Conservation (phyloP, 2,329 filamentous ascomycete species). For the Calonectria honghensis region DNA sequence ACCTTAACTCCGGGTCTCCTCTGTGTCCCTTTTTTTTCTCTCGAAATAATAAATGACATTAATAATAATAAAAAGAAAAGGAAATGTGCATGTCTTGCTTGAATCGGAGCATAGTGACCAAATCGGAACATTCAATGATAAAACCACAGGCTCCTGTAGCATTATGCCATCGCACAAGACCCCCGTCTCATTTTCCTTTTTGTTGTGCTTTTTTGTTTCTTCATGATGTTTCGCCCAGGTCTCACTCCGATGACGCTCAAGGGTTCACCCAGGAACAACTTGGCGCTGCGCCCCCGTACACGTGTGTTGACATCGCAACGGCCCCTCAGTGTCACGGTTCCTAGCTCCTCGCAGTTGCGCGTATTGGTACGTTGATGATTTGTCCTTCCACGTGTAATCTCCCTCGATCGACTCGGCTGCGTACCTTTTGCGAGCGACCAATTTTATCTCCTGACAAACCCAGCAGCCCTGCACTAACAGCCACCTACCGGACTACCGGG, state of each 20-base stretch:
- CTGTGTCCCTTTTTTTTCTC: neutral
- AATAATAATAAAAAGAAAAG: neutral
- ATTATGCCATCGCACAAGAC: neutral
- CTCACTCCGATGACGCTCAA: slow-evolving; percentile 7
- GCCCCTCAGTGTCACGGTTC: neutral
- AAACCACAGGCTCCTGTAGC: neutral
- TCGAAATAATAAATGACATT: neutral
- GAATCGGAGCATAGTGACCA: neutral
- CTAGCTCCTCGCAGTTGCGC: neutral
- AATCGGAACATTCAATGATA: slow-evolving; percentile 5
- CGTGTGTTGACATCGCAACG: slow-evolving; percentile 17
- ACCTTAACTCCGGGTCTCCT: neutral
- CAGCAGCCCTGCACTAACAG: slow-evolving; percentile 2
- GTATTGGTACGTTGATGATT: neutral
- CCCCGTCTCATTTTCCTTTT: slow-evolving; percentile 14
- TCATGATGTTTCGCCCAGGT: slow-evolving; percentile 12
- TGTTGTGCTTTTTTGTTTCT: slow-evolving; percentile 21
- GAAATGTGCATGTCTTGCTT: neutral
- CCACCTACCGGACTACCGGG: slow-evolving; percentile 14
- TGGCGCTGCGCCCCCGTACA: neutral
- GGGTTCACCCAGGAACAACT: slow-evolving; percentile 20
- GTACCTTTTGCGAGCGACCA: neutral
- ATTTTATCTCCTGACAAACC: slow-evolving; percentile 8
- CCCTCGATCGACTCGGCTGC: neutral
- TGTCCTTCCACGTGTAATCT: slow-evolving; percentile 2